Conservation (phyloP, 2,329 filamentous ascomycete species). For the Paraconiothyrium brasiliense region DNA sequence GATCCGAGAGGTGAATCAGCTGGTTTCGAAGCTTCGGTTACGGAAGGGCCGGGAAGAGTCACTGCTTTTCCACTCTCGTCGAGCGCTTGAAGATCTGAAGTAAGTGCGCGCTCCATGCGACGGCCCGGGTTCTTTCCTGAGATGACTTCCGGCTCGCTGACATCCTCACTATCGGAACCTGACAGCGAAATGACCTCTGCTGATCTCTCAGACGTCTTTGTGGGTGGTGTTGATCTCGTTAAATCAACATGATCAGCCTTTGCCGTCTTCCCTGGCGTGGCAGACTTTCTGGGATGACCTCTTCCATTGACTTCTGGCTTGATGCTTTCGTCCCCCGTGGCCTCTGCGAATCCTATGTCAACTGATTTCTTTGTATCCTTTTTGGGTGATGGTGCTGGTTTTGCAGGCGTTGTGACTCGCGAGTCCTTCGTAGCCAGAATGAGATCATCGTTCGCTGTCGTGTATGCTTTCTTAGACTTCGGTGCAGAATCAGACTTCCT, state of each 20-base stretch:
- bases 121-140: neutral
- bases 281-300: neutral
- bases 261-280: neutral
- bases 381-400: neutral
- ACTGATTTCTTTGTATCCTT: neutral
- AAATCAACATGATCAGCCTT: neutral
- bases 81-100: neutral
- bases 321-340: neutral
- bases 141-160: neutral
- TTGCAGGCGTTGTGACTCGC: neutral
- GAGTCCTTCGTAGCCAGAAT: neutral
- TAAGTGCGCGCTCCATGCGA: neutral
- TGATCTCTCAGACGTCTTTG: neutral
- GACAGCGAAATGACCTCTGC: neutral
- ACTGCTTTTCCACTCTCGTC: neutral
- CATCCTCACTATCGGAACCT: constrained; percentile 19
- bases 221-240: neutral
- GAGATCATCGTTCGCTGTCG: neutral
- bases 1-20: neutral
- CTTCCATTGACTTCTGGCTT: neutral
- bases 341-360: neutral
- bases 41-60: neutral
- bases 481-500: constrained; percentile 15
- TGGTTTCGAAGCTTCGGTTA: neutral
- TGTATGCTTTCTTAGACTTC: constrained; percentile 3